Evolutionary conservation across 1,284 basidiomycete genomes (phyloP).

Genomic region (Boletus hoseneyae): DNA sequence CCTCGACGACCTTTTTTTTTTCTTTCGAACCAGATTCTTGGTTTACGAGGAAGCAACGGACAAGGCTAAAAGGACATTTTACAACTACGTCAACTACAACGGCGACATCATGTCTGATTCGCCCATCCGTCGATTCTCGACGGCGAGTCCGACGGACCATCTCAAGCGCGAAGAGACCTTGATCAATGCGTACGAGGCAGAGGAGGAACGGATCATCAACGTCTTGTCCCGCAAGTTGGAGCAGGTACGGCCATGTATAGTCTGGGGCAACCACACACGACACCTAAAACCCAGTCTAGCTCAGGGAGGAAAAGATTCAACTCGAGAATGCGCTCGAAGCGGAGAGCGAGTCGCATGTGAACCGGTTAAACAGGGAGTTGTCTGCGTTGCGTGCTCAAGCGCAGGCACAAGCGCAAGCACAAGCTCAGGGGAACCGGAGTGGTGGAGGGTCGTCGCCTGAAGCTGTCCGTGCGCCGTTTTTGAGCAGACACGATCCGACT

Average conservation of each 20-base stretch:
- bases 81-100: background rate
- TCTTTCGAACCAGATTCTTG: background rate
- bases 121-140: slow-evolving; percentile 54
- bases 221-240: slow-evolving; percentile 74
- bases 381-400: slow-evolving; percentile 60
- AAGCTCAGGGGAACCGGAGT: slow-evolving; percentile 37
- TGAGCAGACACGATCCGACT: slow-evolving; percentile 34
- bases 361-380: slow-evolving; percentile 66
- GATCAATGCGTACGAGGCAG: slow-evolving; percentile 83
- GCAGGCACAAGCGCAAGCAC: slow-evolving; percentile 32
- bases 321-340: slow-evolving; percentile 77
- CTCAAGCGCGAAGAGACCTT: slow-evolving; percentile 61
- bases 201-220: slow-evolving; percentile 83
- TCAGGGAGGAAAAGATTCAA: slow-evolving; percentile 79
- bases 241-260: slow-evolving; percentile 52
- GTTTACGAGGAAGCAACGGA: background rate
- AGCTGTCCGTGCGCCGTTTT: slow-evolving; percentile 28
- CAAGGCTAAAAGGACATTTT: background rate
- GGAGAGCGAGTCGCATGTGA: slow-evolving; percentile 76
- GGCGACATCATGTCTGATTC: slow-evolving; percentile 52
- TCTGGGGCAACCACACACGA: too few species aligned
- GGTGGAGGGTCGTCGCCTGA: slow-evolving; percentile 32
- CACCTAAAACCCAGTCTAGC: slow-evolving; percentile 11
- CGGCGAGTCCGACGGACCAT: slow-evolving; percentile 49
- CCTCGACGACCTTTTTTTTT: background rate